These are phyloP conservation scores for Candida multigemmis DNA, from an alignment of 805 yeast species.

Conservation along the genomic window DNA sequence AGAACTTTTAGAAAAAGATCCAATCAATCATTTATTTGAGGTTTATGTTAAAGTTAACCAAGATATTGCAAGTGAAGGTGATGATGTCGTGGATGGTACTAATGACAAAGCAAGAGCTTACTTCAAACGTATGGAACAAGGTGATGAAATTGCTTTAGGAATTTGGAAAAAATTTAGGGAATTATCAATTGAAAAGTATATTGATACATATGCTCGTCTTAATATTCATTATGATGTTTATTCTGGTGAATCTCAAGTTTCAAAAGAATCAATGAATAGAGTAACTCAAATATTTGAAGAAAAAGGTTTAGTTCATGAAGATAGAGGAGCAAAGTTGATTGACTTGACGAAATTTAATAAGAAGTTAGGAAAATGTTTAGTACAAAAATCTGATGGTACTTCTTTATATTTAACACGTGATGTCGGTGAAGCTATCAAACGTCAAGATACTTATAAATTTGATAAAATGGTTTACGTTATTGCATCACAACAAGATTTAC, in stretches of 20 bases:
- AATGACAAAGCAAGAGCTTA: constrained; percentile 81
- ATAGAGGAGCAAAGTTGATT: constrained; percentile 83
- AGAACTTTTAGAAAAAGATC: constrained; percentile 60
- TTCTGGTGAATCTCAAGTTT: constrained; percentile 94
- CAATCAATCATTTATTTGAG: constrained; percentile 89
- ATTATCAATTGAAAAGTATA: constrained; percentile 79
- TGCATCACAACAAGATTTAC: constrained; percentile 95
- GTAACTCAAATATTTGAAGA: constrained; percentile 58
- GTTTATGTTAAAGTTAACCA: constrained; percentile 84
- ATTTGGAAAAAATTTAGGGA: constrained; percentile 87
- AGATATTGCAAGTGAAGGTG: constrained; percentile 61
- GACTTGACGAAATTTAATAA: constrained; percentile 81
- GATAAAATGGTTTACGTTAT: constrained; percentile 95
- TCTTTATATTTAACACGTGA: constrained; percentile 92
- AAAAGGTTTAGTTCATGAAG: constrained; percentile 69
- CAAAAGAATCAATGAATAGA: constrained; percentile 57
- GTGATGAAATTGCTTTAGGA: constrained; percentile 68
- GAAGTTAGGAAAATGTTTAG: constrained; percentile 87
- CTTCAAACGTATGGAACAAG: constrained; percentile 89
- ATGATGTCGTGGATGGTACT: constrained; percentile 35
- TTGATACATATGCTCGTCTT: constrained; percentile 82
- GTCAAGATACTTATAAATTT: constrained; percentile 74
- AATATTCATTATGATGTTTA: constrained; percentile 83
- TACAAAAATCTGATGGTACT: constrained; percentile 93
- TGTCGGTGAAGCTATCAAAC: constrained; percentile 90